Evolutionary conservation across 1,139 yeast species (phyloP).

Genomic region (Candida buenavistaensis): DNA sequence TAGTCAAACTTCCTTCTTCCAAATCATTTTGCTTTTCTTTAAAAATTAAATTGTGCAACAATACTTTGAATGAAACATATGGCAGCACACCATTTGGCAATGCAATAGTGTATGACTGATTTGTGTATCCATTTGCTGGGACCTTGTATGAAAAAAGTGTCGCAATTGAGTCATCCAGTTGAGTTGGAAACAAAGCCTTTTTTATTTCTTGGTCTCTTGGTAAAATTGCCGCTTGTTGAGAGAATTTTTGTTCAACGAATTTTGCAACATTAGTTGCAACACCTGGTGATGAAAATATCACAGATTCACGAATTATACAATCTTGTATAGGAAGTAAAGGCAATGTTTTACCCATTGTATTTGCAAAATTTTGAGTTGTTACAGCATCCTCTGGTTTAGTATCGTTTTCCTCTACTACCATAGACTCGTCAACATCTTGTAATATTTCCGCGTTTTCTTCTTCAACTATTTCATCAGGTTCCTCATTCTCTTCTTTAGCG

Average conservation of each 20-base stretch:
- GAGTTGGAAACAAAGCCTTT: constrained; percentile 36
- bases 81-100: constrained; percentile 48
- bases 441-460: too few species aligned
- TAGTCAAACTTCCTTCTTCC: constrained; percentile 30
- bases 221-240: constrained; percentile 14
- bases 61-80: constrained; percentile 43
- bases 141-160: constrained; percentile 48
- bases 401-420: background rate
- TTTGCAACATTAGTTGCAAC: constrained; percentile 24
- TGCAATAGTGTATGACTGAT: constrained; percentile 42
- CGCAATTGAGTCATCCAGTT: constrained; percentile 22
- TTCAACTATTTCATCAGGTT: constrained; percentile 7
- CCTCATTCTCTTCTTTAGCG: constrained; percentile 15
- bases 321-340: constrained; percentile 25
- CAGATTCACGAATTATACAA: constrained; percentile 37
- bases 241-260: constrained; percentile 27
- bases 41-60: constrained; percentile 42
- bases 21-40: constrained; percentile 35
- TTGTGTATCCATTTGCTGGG: constrained; percentile 43
- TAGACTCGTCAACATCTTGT: background rate
- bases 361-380: constrained; percentile 16
- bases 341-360: constrained; percentile 32
- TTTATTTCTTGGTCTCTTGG: constrained; percentile 29
- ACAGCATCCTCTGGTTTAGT: constrained; percentile 14
- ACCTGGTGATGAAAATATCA: constrained; percentile 38